Evolutionary conservation across 2,329 filamentous ascomycete species (phyloP), one percentile per base, ranked within the genome.

Genomic region (Trichoderma atrobrunneum): DNA sequence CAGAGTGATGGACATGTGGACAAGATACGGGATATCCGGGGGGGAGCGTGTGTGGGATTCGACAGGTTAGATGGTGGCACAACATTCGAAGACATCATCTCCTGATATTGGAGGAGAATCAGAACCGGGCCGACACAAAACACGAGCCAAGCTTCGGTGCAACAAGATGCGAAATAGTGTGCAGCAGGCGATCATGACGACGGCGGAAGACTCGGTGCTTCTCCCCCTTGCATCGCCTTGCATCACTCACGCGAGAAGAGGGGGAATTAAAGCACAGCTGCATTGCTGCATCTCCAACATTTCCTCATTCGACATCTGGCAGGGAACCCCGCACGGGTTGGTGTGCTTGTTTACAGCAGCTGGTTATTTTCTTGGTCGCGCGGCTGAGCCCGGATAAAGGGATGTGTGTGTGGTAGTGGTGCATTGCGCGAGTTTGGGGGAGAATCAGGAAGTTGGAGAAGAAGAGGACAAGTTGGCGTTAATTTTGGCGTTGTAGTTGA

Each of bases 1-100:
- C 78, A 14, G 78, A 79, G 73, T 78, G 61, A 71, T 16, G 54
- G 54, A 5, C 30, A 24, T 62, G 32, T 48, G 62, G 62, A 18
- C 11, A 54, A 18, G 43, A 34, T n/a, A 21, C 28, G 32, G 30
- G 3, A 10, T 18, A 5, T 51, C n/a, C 32, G 60, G 21, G 21
- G 60, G 14, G 21, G 18, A n/a, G 43, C 4, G 43, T 11, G 43
- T 6, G n/a, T n/a, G n/a, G 43, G 43, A 21, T 11, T 21, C 8
- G 43, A n/a, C 39, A 43, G 43, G n/a, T 51, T 11, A 51, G 5
- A 5, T 51, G 43, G 43, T 51, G 43, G 43, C 10, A 51, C 43
- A 51, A 51, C n/a, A 11, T 48, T 48, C 18, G 43, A 11, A 7
- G 43, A 21, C 36, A 43, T n/a, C 43, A 51, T 51, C 43, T 51